Conservation (phyloP, 1,284 basidiomycete genomes). For the Ustilago nuda region DNA sequence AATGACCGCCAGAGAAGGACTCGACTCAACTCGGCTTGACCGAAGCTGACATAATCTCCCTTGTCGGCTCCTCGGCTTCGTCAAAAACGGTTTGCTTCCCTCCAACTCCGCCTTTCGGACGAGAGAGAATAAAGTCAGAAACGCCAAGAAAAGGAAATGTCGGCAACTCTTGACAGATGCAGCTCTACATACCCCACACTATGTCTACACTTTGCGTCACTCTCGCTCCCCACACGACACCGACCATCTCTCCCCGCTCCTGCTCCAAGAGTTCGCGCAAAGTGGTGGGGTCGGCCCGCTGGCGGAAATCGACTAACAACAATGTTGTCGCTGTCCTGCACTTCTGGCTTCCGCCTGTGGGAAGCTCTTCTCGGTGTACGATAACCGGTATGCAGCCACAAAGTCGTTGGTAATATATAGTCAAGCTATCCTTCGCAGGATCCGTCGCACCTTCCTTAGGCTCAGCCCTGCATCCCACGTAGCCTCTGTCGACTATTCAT, state of each 20-base stretch:
- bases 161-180: slow-evolving; percentile 41
- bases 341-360: background rate
- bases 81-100: no score
- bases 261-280: background rate
- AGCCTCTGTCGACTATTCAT: slow-evolving; percentile 13
- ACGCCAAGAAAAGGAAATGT: slow-evolving; percentile 27
- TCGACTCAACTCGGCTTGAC: no score
- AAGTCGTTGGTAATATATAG: background rate
- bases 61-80: no score
- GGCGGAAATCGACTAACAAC: background rate
- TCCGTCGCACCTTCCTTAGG: background rate
- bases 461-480: slow-evolving; percentile 10
- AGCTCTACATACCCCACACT: slow-evolving; percentile 39
- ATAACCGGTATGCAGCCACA: background rate
- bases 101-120: slow-evolving; percentile 15
- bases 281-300: background rate
- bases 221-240: slow-evolving; percentile 14
- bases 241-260: slow-evolving; percentile 1
- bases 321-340: background rate
- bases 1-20: no score
- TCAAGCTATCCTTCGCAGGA: no score
- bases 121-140: slow-evolving; percentile 3
- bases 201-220: slow-evolving; percentile 2
- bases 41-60: no score
- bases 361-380: background rate